Base-by-base conservation (phyloP, 805 yeast genomes). In the Yamadazyma philogaea region DNA sequence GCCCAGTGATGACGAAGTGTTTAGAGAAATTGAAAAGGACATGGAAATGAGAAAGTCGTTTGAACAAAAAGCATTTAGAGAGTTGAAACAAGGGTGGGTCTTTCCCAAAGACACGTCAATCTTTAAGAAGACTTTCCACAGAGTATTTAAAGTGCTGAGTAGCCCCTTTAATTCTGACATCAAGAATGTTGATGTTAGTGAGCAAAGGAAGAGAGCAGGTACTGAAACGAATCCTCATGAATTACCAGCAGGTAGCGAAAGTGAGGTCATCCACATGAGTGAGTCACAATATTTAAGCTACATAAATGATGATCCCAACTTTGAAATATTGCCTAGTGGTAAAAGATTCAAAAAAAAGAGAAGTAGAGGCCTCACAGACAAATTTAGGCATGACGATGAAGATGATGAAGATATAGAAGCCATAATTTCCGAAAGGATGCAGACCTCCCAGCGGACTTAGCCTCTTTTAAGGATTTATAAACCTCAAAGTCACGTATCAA, bases 71-170 rank as follows among this genome's bases (percentile, higher is more conserved):
- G 83, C 97, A 0, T 82, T 72, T 54, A 70, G 70, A 20, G 95
- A 89, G 49, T 71, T 93, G 60, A 67, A 74, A 39, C 93, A 86
- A 57, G 83, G 95, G 2, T 85, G 95, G 95, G 74, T 75, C 3
- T 80, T 84, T 79, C 68, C 70, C 3, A 66, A 64, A 40, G 84
- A 81, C 44, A 51, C 60, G 1, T 66, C 72, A 19, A 51, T 68
- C 2, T 44, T 46, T 45, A 36, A 30, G 21, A 39, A 37, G 22
- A 38, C 16, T 16, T 28, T 21, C 7, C 30, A 39, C 19, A 12
- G n/a, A 6, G 12, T 43, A 4, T 15, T 36, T 6, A 45, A 40
- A 12, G 16, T 30, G 10, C 41, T 46, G 4, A 11, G 16, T 15
- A 20, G 19, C 2, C 24, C 17, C 14, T 8, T 45, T 10, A 30